A percentile compares a stretch with the other conserved stretches of the same genome.
phyloP scores from a whole-genome alignment of 768 basidiomycete species.

The Pisolithus orientalis region DNA sequence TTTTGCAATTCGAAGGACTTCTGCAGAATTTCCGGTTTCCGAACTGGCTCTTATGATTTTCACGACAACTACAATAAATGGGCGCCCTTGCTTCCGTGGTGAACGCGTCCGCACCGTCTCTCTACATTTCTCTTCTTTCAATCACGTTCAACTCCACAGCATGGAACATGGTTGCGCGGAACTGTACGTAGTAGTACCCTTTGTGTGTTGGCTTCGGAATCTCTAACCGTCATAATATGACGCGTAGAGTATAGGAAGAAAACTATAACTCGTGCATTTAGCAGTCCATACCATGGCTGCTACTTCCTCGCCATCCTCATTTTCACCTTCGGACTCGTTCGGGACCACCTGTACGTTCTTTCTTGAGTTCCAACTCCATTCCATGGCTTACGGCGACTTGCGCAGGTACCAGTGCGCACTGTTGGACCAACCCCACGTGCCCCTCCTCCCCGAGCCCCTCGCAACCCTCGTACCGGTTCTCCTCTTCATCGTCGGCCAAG shows the following conservation, averaged over 20 bases:
- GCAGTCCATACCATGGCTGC: conserved; percentile 67
- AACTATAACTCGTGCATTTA: conserved; percentile 78
- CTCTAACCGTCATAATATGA: background rate
- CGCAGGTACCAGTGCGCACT: conserved; percentile 72
- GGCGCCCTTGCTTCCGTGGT: conserved; percentile 32
- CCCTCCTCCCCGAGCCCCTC: conserved; percentile 61
- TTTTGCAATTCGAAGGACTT: too few relatives aligned
- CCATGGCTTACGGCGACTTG: background rate
- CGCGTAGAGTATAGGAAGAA: conserved; percentile 70
- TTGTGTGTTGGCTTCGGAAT: background rate
- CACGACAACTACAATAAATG: conserved; percentile 8
- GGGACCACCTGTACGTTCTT: conserved; percentile 73
- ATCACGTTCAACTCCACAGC: conserved; percentile 90
- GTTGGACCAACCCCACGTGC: conserved; percentile 61
- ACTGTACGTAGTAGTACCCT: conserved; percentile 49
- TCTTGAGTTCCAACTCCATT: background rate
- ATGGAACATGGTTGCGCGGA: conserved; percentile 93
- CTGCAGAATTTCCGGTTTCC: too few relatives aligned
- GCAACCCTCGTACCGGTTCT: conserved; percentile 52
- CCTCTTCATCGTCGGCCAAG: conserved; percentile 68
- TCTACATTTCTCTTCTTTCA: conserved; percentile 58
- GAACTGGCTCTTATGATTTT: background rate
- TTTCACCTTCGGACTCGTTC: conserved; percentile 76
- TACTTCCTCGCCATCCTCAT: conserved; percentile 85
- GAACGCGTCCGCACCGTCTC: conserved; percentile 57